phyloP scores from a whole-genome alignment of 768 basidiomycete species.

The Guyanaporus albipodus region DNA sequence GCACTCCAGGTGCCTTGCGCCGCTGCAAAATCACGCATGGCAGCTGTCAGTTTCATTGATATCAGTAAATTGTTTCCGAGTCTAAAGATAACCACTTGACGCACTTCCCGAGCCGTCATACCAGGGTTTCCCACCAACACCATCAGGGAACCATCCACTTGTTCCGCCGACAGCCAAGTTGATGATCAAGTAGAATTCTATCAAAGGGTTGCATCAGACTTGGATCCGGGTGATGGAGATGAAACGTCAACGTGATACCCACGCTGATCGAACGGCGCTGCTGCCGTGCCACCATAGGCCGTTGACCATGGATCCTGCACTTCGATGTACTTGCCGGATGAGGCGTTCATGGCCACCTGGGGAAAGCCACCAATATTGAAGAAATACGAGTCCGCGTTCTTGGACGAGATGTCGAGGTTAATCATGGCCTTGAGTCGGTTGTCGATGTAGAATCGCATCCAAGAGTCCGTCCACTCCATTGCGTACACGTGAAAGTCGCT shows the following conservation, averaged over 20 bases:
- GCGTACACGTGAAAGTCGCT: conserved; percentile 51
- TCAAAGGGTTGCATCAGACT: conserved; percentile 2
- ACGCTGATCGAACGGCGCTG: conserved; percentile 44
- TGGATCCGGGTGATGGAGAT: not conserved
- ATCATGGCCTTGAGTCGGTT: conserved; percentile 48
- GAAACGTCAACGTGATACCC: not conserved
- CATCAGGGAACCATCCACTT: conserved; percentile 46
- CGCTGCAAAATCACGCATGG: conserved; percentile 66
- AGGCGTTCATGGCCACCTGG: conserved; percentile 41
- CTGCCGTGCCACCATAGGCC: conserved; percentile 37
- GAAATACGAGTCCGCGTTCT: conserved; percentile 43
- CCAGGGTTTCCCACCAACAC: conserved; percentile 61
- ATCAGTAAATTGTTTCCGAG: conserved; percentile 19
- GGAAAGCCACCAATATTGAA: conserved; percentile 53
- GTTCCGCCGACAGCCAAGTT: conserved; percentile 80
- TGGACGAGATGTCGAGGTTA: conserved; percentile 42
- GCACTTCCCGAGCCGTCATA: conserved; percentile 52
- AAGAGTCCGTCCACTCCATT: conserved; percentile 56
- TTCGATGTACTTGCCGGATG: conserved; percentile 35
- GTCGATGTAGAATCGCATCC: conserved; percentile 55
- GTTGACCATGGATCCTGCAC: conserved; percentile 49
- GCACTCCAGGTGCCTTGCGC: conserved; percentile 64
- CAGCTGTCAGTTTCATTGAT: conserved; percentile 30
- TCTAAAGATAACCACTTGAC: conserved; percentile 19
- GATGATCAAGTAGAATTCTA: conserved; percentile 79